These are phyloP conservation scores for Pascua guehoae DNA, from an alignment of 1,284 basidiomycete species.

Conservation along the genomic window DNA sequence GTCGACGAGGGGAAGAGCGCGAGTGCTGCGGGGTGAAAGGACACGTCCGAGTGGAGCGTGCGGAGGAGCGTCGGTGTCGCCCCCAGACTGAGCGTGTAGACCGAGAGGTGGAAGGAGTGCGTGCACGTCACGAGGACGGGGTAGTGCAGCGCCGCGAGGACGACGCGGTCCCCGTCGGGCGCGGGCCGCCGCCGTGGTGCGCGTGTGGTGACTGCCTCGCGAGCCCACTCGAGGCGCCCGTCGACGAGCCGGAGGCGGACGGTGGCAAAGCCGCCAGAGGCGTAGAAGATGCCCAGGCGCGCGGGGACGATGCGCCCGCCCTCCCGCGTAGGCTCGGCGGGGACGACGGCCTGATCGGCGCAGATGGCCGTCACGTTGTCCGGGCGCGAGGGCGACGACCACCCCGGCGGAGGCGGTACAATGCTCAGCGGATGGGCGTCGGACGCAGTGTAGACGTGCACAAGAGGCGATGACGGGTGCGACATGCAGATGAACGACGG, in stretches of 20 bases:
- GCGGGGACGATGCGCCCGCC: constrained; percentile 23
- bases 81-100: constrained; percentile 26
- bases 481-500: constrained; percentile 47
- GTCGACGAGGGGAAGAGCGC: constrained; percentile 29
- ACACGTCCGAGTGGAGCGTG: constrained; percentile 44
- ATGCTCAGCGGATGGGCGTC: constrained; percentile 30
- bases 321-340: neutral
- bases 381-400: constrained; percentile 43
- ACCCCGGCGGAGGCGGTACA: constrained; percentile 48
- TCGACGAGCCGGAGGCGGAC: constrained; percentile 22
- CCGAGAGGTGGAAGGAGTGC: constrained; percentile 34
- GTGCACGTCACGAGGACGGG: constrained; percentile 42
- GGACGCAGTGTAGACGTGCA: constrained; percentile 33
- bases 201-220: constrained; percentile 26
- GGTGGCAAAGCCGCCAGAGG: constrained; percentile 45
- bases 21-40: constrained; percentile 45
- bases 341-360: constrained; percentile 35
- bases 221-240: constrained; percentile 19
- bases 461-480: constrained; percentile 39
- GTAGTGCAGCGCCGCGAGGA: constrained; percentile 36
- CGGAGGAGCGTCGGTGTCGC: constrained; percentile 22
- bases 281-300: constrained; percentile 43
- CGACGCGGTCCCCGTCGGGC: constrained; percentile 32
- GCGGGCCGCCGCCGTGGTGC: neutral
- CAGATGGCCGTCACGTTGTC: constrained; percentile 44